phyloP scores from a whole-genome alignment of 768 basidiomycete genomes.

The Termitomyces sp. region DNA sequence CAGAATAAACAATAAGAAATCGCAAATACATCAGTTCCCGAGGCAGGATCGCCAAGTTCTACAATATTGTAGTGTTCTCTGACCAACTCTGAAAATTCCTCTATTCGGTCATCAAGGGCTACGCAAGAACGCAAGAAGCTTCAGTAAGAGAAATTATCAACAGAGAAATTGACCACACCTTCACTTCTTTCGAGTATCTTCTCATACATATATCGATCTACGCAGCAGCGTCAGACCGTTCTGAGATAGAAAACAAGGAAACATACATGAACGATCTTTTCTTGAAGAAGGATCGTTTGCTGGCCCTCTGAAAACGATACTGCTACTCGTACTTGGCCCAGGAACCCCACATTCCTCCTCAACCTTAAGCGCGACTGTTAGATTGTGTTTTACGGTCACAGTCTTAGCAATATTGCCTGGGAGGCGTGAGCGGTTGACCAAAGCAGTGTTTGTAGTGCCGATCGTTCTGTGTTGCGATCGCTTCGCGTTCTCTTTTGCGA shows the following conservation, averaged over 20 bases:
- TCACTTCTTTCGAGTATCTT: conserved; percentile 80
- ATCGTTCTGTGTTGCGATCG: conserved; percentile 26
- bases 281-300: conserved; percentile 28
- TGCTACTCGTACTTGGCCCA: conserved; percentile 22
- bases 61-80: conserved; percentile 61
- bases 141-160: background rate
- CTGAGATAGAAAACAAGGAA: background rate
- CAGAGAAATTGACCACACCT: conserved; percentile 38
- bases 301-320: conserved; percentile 35
- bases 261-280: conserved; percentile 56
- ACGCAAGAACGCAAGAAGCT: background rate
- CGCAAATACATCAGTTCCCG: conserved; percentile 36
- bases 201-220: conserved; percentile 94
- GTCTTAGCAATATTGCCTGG: conserved; percentile 22
- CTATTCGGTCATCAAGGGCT: conserved; percentile 87
- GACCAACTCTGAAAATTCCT: conserved; percentile 76
- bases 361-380: conserved; percentile 26
- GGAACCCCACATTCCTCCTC: conserved; percentile 26
- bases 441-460: conserved; percentile 20
- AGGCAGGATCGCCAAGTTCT: conserved; percentile 73
- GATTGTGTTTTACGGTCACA: conserved; percentile 9
- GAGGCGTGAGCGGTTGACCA: conserved; percentile 31
- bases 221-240: background rate
- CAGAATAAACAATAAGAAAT: background rate
- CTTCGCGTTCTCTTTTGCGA: conserved; percentile 27